Base-by-base conservation (phyloP, 1,284 basidiomycete species). In the Rhodotorula glutinis region DNA sequence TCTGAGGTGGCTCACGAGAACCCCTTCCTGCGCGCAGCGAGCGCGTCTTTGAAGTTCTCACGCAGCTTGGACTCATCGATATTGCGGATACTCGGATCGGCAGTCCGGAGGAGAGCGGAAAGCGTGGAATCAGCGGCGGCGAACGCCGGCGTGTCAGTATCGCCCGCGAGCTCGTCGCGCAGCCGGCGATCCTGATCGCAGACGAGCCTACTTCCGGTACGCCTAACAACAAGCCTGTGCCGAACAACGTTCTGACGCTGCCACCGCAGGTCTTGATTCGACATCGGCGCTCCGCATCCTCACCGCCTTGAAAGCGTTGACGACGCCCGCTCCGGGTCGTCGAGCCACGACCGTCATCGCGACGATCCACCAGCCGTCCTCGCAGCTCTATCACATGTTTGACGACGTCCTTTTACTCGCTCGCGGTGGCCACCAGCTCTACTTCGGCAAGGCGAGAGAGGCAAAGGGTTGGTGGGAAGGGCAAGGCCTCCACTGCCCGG, bases 261-360 rank as follows among this genome's bases (percentile, higher is more conserved):
- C 14, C 14, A 62, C 73, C 81, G 80, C 68, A 82, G 87, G 88
- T 2, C 81, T 94, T 66, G 92, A 95, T 78, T 92, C 90, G 0
- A 90, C 93, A 10, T 92, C 90, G 21, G 92, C 92, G 0, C 81
- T 86, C 11, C 86, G 89, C 60, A 86, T 95, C 43, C 84, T 91
- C 33, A 83, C 83, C 51, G 87, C 93, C 2, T 82, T 95, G 33
- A 84, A 85, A 68, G 82, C 82, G 40, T 86, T 95, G 38, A 87
- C 91, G 0, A 83, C 47, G 11, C 57, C 17, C 30, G 17, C 33
- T 7, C 25, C 57, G 4, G n/a, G n/a, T 11, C 47, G 47, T 7
- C 63, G 60, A 2, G 59, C 64, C n/a, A 71, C 87, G 3, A 90
- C 87, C 0, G 89, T 90, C 0, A 86, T 95, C 51, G 87, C 94